These are phyloP conservation scores for Claviceps sorghi DNA, from an alignment of 2,329 filamentous ascomycete genomes.

Conservation along the genomic window DNA sequence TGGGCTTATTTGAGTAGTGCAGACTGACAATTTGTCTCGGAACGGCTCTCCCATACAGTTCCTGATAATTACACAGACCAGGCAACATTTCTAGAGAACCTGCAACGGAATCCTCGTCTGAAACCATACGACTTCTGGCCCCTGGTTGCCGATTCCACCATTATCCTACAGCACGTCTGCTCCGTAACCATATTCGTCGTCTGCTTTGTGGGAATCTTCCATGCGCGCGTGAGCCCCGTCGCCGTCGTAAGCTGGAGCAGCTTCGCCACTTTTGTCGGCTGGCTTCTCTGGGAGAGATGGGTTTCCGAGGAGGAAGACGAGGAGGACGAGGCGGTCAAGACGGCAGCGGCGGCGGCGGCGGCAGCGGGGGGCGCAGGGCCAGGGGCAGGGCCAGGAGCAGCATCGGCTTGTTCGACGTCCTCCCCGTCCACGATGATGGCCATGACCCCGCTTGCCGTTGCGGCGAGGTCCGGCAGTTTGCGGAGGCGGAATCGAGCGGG, in stretches of 20 bases:
- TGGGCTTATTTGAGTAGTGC: too few species aligned
- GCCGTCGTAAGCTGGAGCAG: conserved; percentile 77
- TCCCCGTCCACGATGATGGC: not conserved
- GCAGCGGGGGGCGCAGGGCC: conserved; percentile 7
- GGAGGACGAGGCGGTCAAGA: conserved; percentile 26
- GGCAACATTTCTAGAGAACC: conserved; percentile 86
- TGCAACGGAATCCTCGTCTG: conserved; percentile 85
- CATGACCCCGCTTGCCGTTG: not conserved
- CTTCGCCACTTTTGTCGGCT: conserved; percentile 68
- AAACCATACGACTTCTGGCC: conserved; percentile 98
- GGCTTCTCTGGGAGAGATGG: conserved; percentile 88
- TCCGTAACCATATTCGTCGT: conserved; percentile 90
- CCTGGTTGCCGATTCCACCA: conserved; percentile 82
- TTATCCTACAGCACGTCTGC: conserved; percentile 93
- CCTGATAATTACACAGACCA: conserved; percentile 99
- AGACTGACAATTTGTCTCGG: too few species aligned
- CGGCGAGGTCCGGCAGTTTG: conserved; percentile 17
- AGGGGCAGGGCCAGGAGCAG: conserved; percentile 11
- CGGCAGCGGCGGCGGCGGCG: conserved; percentile 12
- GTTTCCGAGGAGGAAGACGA: conserved; percentile 52
- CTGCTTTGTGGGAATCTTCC: conserved; percentile 81
- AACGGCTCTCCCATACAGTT: conserved; percentile 33
- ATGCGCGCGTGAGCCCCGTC: conserved; percentile 78
- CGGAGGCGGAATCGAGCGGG: conserved; percentile 21
- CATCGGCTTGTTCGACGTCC: conserved; percentile 6